A percentile compares a stretch with the other conserved stretches of the same genome.
These are phyloP conservation scores for Gentiana straminea DNA, from an alignment of 257 asterid genomes.

Conservation along the genomic window DNA sequence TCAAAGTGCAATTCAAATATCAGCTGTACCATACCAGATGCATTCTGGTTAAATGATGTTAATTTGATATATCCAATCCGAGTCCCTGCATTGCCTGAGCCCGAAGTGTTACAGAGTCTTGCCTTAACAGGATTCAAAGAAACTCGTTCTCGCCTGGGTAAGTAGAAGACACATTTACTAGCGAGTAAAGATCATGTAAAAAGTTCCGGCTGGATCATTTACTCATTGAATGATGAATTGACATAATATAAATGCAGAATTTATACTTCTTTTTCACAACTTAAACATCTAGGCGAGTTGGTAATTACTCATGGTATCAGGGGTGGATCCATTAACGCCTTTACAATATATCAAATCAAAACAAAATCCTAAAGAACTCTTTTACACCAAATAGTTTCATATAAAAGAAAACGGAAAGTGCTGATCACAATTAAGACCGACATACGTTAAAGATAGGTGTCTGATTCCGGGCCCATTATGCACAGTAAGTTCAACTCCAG, in stretches of 20 bases:
- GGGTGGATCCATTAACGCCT: no score
- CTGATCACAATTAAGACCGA: slow-evolving; percentile 3
- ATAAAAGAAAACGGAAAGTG: no score
- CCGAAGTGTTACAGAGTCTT: slow-evolving; percentile 60
- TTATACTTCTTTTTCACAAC: no score
- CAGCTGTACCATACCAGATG: slow-evolving; percentile 52
- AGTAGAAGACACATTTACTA: slow-evolving; percentile 17
- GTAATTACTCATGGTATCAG: no score
- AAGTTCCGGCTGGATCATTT: no score
- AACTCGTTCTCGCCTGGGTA: slow-evolving; percentile 77
- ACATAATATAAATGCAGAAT: no score
- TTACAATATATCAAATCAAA: no score
- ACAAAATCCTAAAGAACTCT: no score
- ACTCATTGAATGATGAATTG: no score
- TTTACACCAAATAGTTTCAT: no score
- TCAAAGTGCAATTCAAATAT: no score
- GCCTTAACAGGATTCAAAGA: slow-evolving; percentile 88
- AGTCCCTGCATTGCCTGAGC: slow-evolving; percentile 47
- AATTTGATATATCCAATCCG: slow-evolving; percentile 86
- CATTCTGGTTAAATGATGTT: slow-evolving; percentile 88
- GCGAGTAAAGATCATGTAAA: background rate
- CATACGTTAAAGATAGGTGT: slow-evolving; percentile 61
- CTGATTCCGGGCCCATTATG: slow-evolving; percentile 59
- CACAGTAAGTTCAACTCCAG: slow-evolving; percentile 58
- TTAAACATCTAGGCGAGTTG: no score